Percentiles rank a stretch among this genome's conserved stretches.
Evolutionary conservation across 2,329 filamentous ascomycete species (phyloP).

Genomic region (Cytospora piceae): DNA sequence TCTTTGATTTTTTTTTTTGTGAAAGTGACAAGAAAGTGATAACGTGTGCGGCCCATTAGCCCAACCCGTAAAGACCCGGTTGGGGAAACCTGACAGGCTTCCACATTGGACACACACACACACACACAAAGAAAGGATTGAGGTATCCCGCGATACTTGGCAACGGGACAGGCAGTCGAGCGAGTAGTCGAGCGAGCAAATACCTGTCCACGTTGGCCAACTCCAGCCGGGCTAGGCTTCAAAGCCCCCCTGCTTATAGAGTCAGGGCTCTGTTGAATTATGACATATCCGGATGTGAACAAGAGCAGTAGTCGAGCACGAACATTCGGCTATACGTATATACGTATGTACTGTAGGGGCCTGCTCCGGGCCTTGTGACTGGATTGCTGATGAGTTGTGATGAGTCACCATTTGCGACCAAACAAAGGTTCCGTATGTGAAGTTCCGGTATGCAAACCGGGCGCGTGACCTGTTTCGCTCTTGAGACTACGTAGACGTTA

Average conservation of each 20-base stretch:
- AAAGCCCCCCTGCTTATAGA: background rate
- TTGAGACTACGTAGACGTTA: background rate
- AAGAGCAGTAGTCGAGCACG: background rate
- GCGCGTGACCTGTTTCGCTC: background rate
- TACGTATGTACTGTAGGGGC: no score
- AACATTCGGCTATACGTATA: background rate
- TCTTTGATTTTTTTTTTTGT: background rate
- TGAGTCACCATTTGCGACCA: background rate
- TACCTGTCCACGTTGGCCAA: background rate
- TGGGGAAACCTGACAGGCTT: background rate
- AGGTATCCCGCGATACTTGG: constrained; percentile 13
- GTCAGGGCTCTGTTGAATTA: background rate
- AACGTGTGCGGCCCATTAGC: background rate
- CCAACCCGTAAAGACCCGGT: background rate
- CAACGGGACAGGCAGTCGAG: background rate
- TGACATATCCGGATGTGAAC: background rate
- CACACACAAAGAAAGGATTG: background rate
- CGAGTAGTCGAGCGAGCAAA: background rate
- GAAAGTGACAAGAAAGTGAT: background rate
- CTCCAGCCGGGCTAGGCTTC: background rate
- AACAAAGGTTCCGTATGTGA: background rate
- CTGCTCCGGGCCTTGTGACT: background rate
- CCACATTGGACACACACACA: background rate
- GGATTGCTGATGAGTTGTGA: background rate
- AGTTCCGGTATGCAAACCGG: background rate